A percentile compares a stretch with the other conserved stretches of the same genome.
Conservation (phyloP, 164 flowering plant species). For the Dillenia turbinata region DNA sequence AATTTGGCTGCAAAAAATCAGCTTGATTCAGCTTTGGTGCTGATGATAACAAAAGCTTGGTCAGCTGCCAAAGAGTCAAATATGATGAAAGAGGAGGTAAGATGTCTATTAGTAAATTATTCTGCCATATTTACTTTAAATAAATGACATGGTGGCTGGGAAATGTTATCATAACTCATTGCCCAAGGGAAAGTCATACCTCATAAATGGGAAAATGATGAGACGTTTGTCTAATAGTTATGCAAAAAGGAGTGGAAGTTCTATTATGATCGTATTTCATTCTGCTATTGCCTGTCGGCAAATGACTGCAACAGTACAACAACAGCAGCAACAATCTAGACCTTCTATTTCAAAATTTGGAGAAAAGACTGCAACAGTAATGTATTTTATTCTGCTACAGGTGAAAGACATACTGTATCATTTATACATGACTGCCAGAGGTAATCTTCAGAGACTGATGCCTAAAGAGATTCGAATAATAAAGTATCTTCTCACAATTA, state of each 20-base stretch:
- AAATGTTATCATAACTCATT: too few species aligned
- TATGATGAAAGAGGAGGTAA: constrained; percentile 84
- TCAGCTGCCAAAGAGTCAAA: constrained; percentile 78
- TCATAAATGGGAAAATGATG: too few species aligned
- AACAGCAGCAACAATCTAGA: too few species aligned
- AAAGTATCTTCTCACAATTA: constrained; percentile 75
- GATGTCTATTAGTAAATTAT: not conserved
- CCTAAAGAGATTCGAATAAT: constrained; percentile 86
- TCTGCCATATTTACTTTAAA: too few species aligned
- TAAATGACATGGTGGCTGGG: too few species aligned
- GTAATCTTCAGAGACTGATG: constrained; percentile 69
- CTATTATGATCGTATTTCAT: too few species aligned
- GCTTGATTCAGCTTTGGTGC: constrained; percentile 72
- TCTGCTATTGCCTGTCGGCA: too few species aligned
- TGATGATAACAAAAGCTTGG: constrained; percentile 91
- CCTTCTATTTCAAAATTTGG: too few species aligned
- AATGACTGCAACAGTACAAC: not conserved
- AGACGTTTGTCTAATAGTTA: too few species aligned
- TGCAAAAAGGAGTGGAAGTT: too few species aligned
- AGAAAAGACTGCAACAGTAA: not conserved
- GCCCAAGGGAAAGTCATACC: too few species aligned
- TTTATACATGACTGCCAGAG: constrained; percentile 57
- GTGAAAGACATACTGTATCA: constrained; percentile 79
- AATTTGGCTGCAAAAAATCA: constrained; percentile 73
- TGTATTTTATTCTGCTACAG: constrained; percentile 33